Percentiles rank a stretch among this genome's conserved stretches.
phyloP scores from a whole-genome alignment of 2,329 filamentous ascomycete genomes.

The Xylaria sp. region DNA sequence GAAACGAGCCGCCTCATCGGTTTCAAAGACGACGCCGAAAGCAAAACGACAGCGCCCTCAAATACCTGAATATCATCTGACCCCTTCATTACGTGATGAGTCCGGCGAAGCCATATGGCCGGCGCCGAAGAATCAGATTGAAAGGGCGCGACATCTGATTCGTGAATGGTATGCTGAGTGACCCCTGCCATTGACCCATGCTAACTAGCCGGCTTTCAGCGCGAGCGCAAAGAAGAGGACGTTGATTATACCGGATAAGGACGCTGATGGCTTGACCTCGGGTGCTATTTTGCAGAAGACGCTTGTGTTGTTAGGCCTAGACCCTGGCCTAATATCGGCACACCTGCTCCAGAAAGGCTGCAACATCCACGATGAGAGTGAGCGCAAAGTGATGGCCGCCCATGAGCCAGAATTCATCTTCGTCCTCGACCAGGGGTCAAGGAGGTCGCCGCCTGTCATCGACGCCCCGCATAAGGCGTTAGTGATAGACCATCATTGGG shows the following conservation, averaged over 20 bases:
- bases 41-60: slow-evolving; percentile 46
- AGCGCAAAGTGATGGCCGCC: slow-evolving; percentile 62
- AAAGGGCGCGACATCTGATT: slow-evolving; percentile 66
- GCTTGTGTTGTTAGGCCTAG: slow-evolving; percentile 67
- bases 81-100: slow-evolving; percentile 55
- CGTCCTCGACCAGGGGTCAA: slow-evolving; percentile 73
- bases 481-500: slow-evolving; percentile 74
- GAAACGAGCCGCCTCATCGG: slow-evolving; percentile 45
- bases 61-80: slow-evolving; percentile 59
- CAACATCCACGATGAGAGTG: slow-evolving; percentile 65
- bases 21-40: slow-evolving; percentile 35
- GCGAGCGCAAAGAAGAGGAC: slow-evolving; percentile 61
- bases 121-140: slow-evolving; percentile 66
- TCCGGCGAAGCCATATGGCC: slow-evolving; percentile 69
- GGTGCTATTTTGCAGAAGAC: slow-evolving; percentile 72
- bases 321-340: slow-evolving; percentile 62
- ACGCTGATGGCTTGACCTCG: slow-evolving; percentile 73
- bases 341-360: slow-evolving; percentile 70
- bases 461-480: slow-evolving; percentile 62
- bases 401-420: slow-evolving; percentile 68
- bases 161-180: slow-evolving; percentile 61
- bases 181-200: background rate
- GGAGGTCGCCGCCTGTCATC: slow-evolving; percentile 64
- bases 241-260: slow-evolving; percentile 75
- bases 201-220: slow-evolving; percentile 51